Evolutionary conservation across 768 basidiomycete genomes (phyloP), one percentile per base, ranked within the genome.

Genomic region (Neoboletus subvelutipes): DNA sequence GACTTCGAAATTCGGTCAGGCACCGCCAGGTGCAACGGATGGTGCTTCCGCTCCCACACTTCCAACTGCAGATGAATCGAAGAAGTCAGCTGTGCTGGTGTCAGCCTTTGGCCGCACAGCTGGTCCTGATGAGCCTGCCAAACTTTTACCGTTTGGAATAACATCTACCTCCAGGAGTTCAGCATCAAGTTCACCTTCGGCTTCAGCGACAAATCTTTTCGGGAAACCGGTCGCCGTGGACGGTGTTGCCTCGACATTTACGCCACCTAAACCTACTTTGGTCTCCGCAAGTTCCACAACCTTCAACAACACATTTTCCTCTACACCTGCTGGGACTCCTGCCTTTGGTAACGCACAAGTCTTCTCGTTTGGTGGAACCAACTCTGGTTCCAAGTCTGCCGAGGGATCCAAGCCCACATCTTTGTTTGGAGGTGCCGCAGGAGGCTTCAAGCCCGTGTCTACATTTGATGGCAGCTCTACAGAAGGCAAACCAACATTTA

Each of bases 31-130:
- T 45, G 57, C 70, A 13, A 45, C 64, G 15, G 72, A 74, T 56
- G 60, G 65, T 34, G 49, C 58, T 51, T 54, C 65, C 11, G 22
- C 54, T 1, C 28, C 59, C 12, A 31, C 62, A 7, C 33, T 67
- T 24, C 33, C 64, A 24, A 55, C 61, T 28, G 57, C 53, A 55
- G 36, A 57, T 66, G 69, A 60, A 46, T 42, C 57, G 29, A 67
- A 71, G 54, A 71, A 67, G 45, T 56, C 73, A 8, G 52, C 64
- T 26, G 37, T 63, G 8, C 65, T 72, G 4, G 65, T 70, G 7
- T 56, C 64, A 11, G 50, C 40, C 22, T 63, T 66, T 43, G 64
- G 61, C 15, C 8, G 42, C 24, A 22, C 49, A 3, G 22, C 63
- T 45, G 61, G 66, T 15, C 59, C 62, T 5, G 68, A 71, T 22